Percentiles rank a stretch among this genome's conserved stretches.
phyloP scores from a whole-genome alignment of 345 rosid species.

The Aurinia saxatilis region DNA sequence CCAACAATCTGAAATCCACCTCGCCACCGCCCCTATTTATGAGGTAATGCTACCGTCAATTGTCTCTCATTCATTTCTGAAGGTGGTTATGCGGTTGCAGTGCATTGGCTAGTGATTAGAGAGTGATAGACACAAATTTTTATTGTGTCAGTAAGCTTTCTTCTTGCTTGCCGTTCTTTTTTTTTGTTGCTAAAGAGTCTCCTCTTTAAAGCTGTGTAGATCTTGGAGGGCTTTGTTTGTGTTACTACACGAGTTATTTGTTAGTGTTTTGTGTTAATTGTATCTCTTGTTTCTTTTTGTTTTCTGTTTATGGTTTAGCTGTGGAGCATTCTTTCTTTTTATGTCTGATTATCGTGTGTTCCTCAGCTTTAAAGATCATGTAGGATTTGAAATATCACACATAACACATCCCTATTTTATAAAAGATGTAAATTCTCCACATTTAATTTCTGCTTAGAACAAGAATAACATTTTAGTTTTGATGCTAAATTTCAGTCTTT shows the following conservation, averaged over 20 bases:
- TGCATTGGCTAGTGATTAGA: constrained; percentile 9
- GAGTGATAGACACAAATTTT: constrained; percentile 2
- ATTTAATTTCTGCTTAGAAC: no score
- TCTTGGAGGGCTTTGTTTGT: constrained; percentile 18
- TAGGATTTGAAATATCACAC: no score
- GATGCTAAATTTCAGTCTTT: no score
- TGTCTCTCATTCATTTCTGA: not conserved
- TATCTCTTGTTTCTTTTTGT: not conserved
- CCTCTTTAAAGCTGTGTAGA: constrained; percentile 18
- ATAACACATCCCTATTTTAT: no score
- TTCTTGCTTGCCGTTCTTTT: not conserved
- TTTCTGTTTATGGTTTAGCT: constrained; percentile 9
- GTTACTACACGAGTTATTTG: not conserved
- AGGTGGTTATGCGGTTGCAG: not conserved
- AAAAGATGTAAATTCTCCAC: no score
- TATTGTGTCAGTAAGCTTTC: constrained; percentile 13
- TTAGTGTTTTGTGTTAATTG: constrained; percentile 7
- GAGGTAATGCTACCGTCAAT: constrained; percentile 16
- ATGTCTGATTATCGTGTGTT: not conserved
- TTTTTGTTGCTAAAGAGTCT: constrained; percentile 5
- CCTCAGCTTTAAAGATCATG: not conserved
- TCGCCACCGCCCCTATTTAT: not conserved
- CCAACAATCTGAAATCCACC: not conserved
- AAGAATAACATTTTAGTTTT: no score
- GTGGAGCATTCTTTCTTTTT: not conserved